Conservation (phyloP, 768 basidiomycete species). For the Tulasnella sp. region DNA sequence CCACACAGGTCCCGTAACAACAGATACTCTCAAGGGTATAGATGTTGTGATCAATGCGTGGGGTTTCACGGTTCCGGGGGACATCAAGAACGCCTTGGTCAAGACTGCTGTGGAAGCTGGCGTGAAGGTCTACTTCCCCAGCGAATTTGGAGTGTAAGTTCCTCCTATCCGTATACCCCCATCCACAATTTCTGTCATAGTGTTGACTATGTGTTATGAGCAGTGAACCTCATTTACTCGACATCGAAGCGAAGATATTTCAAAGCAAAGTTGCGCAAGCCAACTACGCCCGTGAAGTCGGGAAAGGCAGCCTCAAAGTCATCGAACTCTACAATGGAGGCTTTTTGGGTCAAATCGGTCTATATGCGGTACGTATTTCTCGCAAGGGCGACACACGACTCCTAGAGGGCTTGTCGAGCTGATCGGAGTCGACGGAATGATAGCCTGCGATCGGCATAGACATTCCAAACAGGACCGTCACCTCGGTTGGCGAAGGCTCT, state of each 20-base stretch:
- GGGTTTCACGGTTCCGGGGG: neutral
- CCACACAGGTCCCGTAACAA: neutral
- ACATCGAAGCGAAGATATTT: neutral
- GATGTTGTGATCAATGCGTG: neutral
- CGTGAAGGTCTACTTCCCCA: slow-evolving; percentile 2
- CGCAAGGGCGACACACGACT: no score
- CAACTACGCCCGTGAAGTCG: neutral
- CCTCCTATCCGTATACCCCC: no score
- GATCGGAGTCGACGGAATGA: neutral
- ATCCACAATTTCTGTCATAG: no score
- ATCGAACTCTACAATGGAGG: neutral
- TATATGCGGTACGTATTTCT: neutral
- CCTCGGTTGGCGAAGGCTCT: neutral
- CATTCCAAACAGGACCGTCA: neutral
- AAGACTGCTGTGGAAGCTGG: slow-evolving; percentile 21
- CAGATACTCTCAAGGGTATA: neutral
- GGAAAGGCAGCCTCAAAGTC: neutral
- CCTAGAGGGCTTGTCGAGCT: neutral
- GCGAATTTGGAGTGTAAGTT: slow-evolving; percentile 6
- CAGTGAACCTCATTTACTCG: neutral
- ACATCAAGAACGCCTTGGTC: neutral
- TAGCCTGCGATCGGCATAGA: neutral
- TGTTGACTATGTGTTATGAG: no score
- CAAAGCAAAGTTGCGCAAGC: neutral
- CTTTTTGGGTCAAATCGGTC: neutral